Percentiles rank a stretch among this genome's conserved stretches.
Conservation (phyloP, 78 protist species). For the Kipferlia bialata region DNA sequence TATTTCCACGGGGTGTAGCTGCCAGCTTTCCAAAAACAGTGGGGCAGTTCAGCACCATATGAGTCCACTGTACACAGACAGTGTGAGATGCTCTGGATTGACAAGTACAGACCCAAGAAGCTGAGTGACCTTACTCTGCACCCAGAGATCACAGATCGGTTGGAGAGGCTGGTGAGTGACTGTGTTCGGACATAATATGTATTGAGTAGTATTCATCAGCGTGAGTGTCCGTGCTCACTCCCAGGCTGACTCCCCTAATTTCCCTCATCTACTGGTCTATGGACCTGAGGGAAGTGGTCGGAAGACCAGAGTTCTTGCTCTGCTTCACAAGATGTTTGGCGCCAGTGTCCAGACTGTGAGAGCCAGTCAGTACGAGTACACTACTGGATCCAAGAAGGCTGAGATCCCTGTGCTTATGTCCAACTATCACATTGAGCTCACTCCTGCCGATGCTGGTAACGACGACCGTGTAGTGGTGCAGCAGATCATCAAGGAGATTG, state of each 20-base stretch:
- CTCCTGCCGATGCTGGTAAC: slow-evolving; percentile 78
- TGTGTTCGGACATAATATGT: not conserved
- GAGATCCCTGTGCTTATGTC: slow-evolving; percentile 55
- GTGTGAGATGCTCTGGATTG: slow-evolving; percentile 70
- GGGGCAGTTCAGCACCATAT: too few species aligned
- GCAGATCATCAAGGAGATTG: slow-evolving; percentile 80
- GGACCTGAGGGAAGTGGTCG: slow-evolving; percentile 97
- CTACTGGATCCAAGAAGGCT: slow-evolving; percentile 2
- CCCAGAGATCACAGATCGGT: slow-evolving; percentile 23
- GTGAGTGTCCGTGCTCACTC: not conserved
- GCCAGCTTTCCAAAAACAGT: too few species aligned
- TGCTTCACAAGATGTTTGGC: slow-evolving; percentile 79
- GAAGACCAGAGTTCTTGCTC: slow-evolving; percentile 73
- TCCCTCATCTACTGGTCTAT: slow-evolving; percentile 85
- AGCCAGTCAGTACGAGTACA: not conserved
- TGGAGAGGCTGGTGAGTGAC: slow-evolving; percentile 45
- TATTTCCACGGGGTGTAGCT: too few species aligned
- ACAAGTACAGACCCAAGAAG: slow-evolving; percentile 77
- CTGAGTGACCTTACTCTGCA: slow-evolving; percentile 55
- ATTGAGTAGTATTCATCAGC: not conserved
- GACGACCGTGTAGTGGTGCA: slow-evolving; percentile 76
- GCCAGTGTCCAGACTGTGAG: slow-evolving; percentile 41
- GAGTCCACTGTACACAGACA: not conserved
- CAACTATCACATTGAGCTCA: slow-evolving; percentile 78
- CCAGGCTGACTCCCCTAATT: slow-evolving; percentile 45